Base-by-base conservation (phyloP, 257 asterid species). In the Eustoma russellianum region DNA sequence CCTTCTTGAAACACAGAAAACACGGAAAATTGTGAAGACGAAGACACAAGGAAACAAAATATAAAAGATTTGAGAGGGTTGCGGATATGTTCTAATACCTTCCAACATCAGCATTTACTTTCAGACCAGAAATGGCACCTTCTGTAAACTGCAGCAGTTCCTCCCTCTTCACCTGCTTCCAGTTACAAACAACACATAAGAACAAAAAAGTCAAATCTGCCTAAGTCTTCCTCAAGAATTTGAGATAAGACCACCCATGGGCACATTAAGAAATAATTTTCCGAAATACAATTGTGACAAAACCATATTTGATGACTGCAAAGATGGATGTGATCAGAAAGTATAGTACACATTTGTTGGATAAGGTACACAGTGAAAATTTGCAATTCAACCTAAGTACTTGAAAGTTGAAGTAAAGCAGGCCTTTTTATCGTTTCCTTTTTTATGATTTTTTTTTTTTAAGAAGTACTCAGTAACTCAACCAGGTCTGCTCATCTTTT, bases 81-180 rank as follows among this genome's bases (percentile, higher is more conserved):
- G 58, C 44, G 45, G 11, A 48, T 16, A 41, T 17, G 15, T 34
- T n/a, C 50, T 44, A 33, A 46, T 67, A 91, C 98, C 98, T 87
- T 69, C 77, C 76, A 49, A 82, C 58, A 52, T 82, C 96, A 34
- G 93, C 94, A 79, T 83, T 91, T 61, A 77, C 61, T 82, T 91
- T 91, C 82, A 91, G 65, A 46, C 98, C 98, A 61, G 96, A 87
- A 61, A 91, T 84, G 34, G 98, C 96, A 65, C 84, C 93, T 81
- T 91, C 98, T 24, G 88, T 90, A 73, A 91, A 91, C 77, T 87
- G 96, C 64, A 91, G 95, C 76, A 91, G 71, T 67, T 91, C 98
- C 50, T 91, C 98, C 70, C 94, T 72, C 78, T 91, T 91, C 71
- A 85, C 98, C 98, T 91, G 65, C 58, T 57, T 53, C 41, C 9